Evolutionary conservation across 1,139 yeast genomes (phyloP).

Genomic region (Meyerozyma athensensis): DNA sequence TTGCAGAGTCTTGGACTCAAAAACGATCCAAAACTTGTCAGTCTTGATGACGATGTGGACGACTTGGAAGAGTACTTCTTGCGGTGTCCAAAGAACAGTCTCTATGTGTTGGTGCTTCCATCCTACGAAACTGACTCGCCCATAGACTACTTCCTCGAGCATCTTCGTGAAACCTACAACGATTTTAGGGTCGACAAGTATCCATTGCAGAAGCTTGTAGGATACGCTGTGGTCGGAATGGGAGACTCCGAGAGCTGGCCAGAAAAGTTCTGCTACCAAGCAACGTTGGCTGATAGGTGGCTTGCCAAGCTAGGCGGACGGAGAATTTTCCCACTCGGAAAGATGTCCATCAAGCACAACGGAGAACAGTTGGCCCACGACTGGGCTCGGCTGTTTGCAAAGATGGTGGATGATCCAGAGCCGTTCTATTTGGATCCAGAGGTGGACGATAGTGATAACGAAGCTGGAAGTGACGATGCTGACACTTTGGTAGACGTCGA

Average conservation of each 20-base stretch:
- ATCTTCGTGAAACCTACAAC: slow-evolving; percentile 71
- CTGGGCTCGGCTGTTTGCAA: slow-evolving; percentile 62
- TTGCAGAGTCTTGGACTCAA: slow-evolving; percentile 27
- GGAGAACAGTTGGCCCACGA: slow-evolving; percentile 58
- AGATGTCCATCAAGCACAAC: slow-evolving; percentile 71
- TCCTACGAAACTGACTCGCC: slow-evolving; percentile 94
- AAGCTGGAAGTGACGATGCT: slow-evolving; percentile 38
- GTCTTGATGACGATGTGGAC: slow-evolving; percentile 75
- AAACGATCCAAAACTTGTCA: slow-evolving; percentile 50
- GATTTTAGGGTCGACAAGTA: slow-evolving; percentile 84
- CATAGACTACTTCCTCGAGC: slow-evolving; percentile 79
- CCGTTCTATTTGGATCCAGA: slow-evolving; percentile 44
- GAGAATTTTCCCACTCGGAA: slow-evolving; percentile 81
- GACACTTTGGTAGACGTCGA: slow-evolving; percentile 69
- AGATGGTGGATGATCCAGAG: slow-evolving; percentile 62
- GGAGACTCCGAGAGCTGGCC: slow-evolving; percentile 92
- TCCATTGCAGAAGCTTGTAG: slow-evolving; percentile 64
- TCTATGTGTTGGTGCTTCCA: slow-evolving; percentile 78
- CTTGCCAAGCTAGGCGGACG: slow-evolving; percentile 80
- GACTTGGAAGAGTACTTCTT: slow-evolving; percentile 82
- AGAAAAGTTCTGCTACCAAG: slow-evolving; percentile 82
- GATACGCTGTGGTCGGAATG: slow-evolving; percentile 80
- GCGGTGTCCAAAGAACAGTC: slow-evolving; percentile 48
- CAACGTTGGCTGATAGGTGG: slow-evolving; percentile 68
- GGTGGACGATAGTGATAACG: slow-evolving; percentile 36